Evolutionary conservation across 192 early-diverging fungal species (phyloP).

Genomic region (Coemansia sp.): DNA sequence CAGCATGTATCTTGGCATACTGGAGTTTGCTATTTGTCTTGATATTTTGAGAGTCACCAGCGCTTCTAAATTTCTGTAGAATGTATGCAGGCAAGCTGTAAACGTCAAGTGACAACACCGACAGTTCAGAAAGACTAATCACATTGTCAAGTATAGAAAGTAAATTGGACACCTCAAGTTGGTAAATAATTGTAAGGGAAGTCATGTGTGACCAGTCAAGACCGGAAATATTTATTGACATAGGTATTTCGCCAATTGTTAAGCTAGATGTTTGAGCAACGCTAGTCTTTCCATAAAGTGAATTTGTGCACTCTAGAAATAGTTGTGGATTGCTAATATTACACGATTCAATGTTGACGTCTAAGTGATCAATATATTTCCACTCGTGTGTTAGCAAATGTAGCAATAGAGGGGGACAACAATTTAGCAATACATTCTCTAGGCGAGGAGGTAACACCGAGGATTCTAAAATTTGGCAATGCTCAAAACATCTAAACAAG

Average conservation of each 20-base stretch:
- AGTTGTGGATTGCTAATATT: no score
- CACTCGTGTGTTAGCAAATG: background rate
- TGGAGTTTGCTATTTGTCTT: background rate
- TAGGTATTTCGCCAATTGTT: background rate
- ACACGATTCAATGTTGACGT: background rate
- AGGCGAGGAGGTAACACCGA: background rate
- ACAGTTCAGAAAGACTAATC: background rate
- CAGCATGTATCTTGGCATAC: conserved; percentile 6
- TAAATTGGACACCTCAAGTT: background rate
- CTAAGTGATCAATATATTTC: background rate
- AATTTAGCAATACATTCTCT: conserved; percentile 1
- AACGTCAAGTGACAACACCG: conserved; percentile 1
- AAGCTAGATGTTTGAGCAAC: background rate
- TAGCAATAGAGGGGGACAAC: background rate
- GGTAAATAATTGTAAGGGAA: conserved; percentile 5
- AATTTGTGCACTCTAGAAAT: conserved; percentile 4
- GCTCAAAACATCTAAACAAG: conserved; percentile 9
- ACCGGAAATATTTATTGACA: background rate
- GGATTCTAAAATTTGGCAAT: conserved; percentile 9
- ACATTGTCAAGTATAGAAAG: background rate
- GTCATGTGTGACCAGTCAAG: conserved; percentile 5
- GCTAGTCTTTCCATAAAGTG: background rate
- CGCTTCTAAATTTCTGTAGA: background rate
- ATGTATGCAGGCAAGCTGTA: background rate
- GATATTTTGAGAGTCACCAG: no score